Evolutionary conservation across 192 early-diverging fungal species (phyloP), one percentile per base, ranked within the genome.

Genomic region (Phlyctochytrium arcticum): DNA sequence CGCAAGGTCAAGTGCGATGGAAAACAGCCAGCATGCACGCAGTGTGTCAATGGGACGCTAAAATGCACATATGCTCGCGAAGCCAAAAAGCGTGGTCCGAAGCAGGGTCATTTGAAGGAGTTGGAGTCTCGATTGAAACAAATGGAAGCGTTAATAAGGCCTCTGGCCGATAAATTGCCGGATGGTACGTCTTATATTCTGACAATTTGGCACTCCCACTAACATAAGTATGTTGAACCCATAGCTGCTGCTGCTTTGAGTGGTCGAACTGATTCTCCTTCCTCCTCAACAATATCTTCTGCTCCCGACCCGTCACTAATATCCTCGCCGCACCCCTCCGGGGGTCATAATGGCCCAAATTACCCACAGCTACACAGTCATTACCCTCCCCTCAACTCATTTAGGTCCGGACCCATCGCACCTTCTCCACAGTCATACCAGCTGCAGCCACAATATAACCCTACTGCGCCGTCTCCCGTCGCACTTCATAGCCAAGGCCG

Each of bases 1-100:
- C 48, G 50, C 19, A 69, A 69, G 33, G 67, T 69, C 26, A 69
- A 68, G 19, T 69, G 67, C 53, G 60, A 69, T 37, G 48, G 48
- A 9, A 48, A 32, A 19, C 35, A 65, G 9, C 67, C 67, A 17
- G 23, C 37, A 6, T 69, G 67, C 42, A n/a, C 27, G 12, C 65
- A 69, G 29, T 69, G 67, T 46, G 19, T 8, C 15, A 35, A 26
- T n/a, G 15, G 21, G 5, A 50, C 36, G 21, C 49, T 54, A 17
- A 23, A n/a, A 9, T 69, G 67, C 48, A 54, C 67, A 17, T 69
- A 69, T 31, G 15, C 47, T 1, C 46, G 67, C 2, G 62, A 55
- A 26, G 67, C 67, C 5, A 69, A 68, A 26, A 69, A 69, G 51
- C 44, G 67, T 1, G 67, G 67, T 4, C 67, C 67, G 19, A 67